Evolutionary conservation across 352 stramenopile species (phyloP), one percentile per base, ranked within the genome.

Genomic region (Elongisporangium prolatum): DNA sequence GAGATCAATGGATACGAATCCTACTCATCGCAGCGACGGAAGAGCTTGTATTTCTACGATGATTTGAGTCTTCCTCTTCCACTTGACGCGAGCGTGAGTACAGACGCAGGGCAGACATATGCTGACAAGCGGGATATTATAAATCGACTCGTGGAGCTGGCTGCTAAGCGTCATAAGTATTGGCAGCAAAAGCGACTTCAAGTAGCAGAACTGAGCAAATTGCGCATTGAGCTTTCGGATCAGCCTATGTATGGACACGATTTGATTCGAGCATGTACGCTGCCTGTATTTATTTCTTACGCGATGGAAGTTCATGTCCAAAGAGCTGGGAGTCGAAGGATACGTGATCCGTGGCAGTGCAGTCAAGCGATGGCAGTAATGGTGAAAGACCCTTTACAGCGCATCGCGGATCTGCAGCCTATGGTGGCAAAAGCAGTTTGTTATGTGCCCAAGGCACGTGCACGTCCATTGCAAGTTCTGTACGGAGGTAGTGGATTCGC

Each of bases 261-360:
- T 25, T 50, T 86, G 16, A 64, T 89, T 38, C 67, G 60, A 22
- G 60, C 48, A 28, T 82, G 68, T 22, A 84, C 72, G 17, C 78
- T 89, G 61, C 74, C 81, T 2, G 74, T 73, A 9, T 87, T 93
- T 49, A 87, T 93, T 22, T 91, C 84, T 4, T 54, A 67, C 25
- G 84, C 84, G 0, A 93, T 91, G 84, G 74, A 90, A 34, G 64
- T 90, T 9, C 81, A 93, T 57, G 53, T 55, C 5, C 74, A 75
- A 64, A 65, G 65, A 60, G 21, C 72, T 60, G 48, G 48, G 22
- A 16, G 59, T 38, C 50, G 67, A 71, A 44, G 34, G 34, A 44
- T 44, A 17, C 18, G 67, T 21, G 61, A 61, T 57, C 14, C n/a
- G 18, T 54, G 61, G 50, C 18, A 83, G 60, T 56, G 60, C 4